A percentile compares a stretch with the other conserved stretches of the same genome.
These are phyloP conservation scores for Draba incana DNA, from an alignment of 345 rosid species.

Conservation along the genomic window DNA sequence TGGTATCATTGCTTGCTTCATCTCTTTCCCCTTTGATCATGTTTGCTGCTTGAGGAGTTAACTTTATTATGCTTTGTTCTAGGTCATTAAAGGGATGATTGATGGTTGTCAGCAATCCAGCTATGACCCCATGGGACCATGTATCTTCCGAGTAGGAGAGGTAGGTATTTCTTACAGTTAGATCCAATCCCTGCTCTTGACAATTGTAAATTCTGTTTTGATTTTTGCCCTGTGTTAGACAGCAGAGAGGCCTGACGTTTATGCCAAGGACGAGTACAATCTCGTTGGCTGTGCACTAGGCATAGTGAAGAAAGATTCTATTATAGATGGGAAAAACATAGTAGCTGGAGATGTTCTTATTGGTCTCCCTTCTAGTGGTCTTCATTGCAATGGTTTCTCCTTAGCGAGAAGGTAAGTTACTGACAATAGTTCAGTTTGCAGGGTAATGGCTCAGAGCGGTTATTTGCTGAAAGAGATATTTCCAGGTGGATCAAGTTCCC, in stretches of 20 bases:
- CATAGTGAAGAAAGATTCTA: conserved; percentile 69
- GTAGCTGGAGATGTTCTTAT: conserved; percentile 75
- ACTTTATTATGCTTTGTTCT: conserved; percentile 9
- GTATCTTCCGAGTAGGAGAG: conserved; percentile 95
- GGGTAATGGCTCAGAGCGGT: conserved; percentile 72
- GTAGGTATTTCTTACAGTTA: conserved; percentile 36
- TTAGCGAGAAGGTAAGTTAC: conserved; percentile 72
- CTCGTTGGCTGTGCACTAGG: conserved; percentile 95
- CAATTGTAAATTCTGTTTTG: background rate
- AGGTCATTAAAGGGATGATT: conserved; percentile 88
- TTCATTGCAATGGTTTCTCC: conserved; percentile 95
- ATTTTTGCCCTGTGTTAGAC: conserved; percentile 52
- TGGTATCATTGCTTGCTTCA: no score
- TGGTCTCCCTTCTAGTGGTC: conserved; percentile 92
- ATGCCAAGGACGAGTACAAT: conserved; percentile 80
- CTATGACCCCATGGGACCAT: conserved; percentile 35
- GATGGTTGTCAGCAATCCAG: conserved; percentile 81
- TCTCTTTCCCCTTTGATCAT: no score
- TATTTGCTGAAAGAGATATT: conserved; percentile 64
- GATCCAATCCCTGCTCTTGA: background rate
- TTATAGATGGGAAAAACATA: conserved; percentile 81
- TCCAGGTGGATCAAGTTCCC: conserved; percentile 61
- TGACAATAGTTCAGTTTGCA: conserved; percentile 22
- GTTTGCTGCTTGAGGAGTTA: background rate
- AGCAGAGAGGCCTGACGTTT: conserved; percentile 95